Evolutionary conservation across 2,329 filamentous ascomycete species (phyloP).

Genomic region (Colletotrichum somersetense): DNA sequence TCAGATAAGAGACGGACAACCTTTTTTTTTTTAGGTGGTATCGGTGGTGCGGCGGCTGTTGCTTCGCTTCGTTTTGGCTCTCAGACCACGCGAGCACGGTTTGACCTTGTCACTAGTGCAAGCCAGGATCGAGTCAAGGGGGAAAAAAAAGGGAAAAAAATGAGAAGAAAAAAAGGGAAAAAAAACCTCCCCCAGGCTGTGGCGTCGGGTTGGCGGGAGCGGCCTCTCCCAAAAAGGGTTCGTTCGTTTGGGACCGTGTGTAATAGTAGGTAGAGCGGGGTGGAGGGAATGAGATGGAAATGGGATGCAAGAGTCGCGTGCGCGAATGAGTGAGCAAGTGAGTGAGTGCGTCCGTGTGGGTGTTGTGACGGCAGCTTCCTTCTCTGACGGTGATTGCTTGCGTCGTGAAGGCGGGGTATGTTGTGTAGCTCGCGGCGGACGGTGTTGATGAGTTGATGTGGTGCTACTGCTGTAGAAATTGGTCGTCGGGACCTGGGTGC

Average conservation of each 20-base stretch:
- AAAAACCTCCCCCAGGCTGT: conserved; percentile 7
- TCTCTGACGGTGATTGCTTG: background rate
- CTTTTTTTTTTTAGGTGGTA: background rate
- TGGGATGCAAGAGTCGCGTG: background rate
- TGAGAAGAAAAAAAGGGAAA: background rate
- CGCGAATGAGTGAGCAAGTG: background rate
- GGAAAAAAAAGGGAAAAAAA: background rate
- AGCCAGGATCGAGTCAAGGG: conserved; percentile 12
- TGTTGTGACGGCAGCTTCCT: background rate
- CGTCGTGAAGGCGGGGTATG: background rate
- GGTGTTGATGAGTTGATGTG: background rate
- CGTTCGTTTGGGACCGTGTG: conserved; percentile 33
- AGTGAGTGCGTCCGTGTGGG: background rate
- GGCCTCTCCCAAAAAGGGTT: conserved; percentile 16
- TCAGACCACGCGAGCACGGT: conserved; percentile 38
- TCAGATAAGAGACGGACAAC: conserved; percentile 1
- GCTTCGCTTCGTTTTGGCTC: conserved; percentile 23
- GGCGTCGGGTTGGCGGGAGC: conserved; percentile 15
- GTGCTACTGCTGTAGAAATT: too few species aligned
- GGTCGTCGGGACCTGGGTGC: background rate
- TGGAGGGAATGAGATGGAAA: background rate
- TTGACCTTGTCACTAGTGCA: conserved; percentile 32
- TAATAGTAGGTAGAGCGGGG: background rate
- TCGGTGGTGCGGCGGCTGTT: conserved; percentile 1
- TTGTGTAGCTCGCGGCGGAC: background rate